Percentiles rank a stretch among this genome's conserved stretches.
phyloP scores from a whole-genome alignment of 73 alveolate species.

The Symbiodinium pilosum region DNA sequence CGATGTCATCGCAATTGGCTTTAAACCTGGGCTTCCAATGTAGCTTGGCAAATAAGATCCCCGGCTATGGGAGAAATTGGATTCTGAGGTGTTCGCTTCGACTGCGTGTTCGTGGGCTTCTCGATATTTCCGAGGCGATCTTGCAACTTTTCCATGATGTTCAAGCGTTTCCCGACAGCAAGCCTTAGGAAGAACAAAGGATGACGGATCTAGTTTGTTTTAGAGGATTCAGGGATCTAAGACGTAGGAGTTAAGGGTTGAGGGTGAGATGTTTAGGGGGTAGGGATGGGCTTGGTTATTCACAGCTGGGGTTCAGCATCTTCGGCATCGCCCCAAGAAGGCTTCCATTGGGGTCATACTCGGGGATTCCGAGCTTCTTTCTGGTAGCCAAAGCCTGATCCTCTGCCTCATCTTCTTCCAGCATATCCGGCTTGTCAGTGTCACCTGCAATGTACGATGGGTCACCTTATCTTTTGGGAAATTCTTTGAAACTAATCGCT shows the following conservation, averaged over 20 bases:
- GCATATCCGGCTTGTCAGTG: too few relatives aligned
- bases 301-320: not conserved
- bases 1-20: not conserved
- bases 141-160: not conserved
- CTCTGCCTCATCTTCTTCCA: not conserved
- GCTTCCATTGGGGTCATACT: conserved; percentile 22
- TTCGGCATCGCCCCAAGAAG: not conserved
- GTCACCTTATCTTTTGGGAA: too few relatives aligned
- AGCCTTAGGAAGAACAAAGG: not conserved
- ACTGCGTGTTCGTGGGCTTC: not conserved
- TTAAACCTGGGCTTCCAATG: not conserved
- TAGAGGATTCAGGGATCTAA: not conserved
- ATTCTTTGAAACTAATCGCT: too few relatives aligned
- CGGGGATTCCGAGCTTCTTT: conserved; percentile 38
- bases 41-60: not conserved
- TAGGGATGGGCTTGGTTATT: not conserved
- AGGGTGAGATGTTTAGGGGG: not conserved
- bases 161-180: not conserved
- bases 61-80: not conserved
- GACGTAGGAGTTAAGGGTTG: not conserved
- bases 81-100: not conserved
- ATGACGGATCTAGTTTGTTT: not conserved
- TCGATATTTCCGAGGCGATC: not conserved
- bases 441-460: too few relatives aligned
- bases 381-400: not conserved